Evolutionary conservation across 352 stramenopile species (phyloP).

Genomic region (Aphanomyces astaci): DNA sequence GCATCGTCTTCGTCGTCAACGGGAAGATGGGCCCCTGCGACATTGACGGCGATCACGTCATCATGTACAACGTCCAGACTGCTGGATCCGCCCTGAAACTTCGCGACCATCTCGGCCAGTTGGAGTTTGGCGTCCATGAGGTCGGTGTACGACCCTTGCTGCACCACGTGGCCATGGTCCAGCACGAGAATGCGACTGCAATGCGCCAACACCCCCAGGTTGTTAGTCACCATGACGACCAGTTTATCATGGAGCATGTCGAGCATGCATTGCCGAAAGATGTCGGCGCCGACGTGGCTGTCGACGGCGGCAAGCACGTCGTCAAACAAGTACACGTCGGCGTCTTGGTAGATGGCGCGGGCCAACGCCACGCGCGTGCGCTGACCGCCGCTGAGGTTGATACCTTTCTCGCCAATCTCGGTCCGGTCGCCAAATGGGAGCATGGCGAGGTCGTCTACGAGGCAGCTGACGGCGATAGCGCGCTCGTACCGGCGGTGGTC

Average conservation of each 20-base stretch:
- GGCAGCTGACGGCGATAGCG: slow-evolving; percentile 1
- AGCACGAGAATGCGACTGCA: slow-evolving; percentile 19
- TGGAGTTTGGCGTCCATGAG: slow-evolving; percentile 23
- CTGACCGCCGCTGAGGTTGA: slow-evolving; percentile 27
- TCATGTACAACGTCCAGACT: too few species aligned
- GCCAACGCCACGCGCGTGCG: slow-evolving; percentile 23
- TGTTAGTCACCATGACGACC: slow-evolving; percentile 21
- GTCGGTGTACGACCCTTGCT: neutral
- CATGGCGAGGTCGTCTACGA: slow-evolving; percentile 15
- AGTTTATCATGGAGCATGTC: slow-evolving; percentile 19
- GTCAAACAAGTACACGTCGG: slow-evolving; percentile 26
- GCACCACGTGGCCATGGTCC: neutral
- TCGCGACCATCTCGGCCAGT: slow-evolving; percentile 14
- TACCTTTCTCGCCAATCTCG: slow-evolving; percentile 23
- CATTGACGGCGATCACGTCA: too few species aligned
- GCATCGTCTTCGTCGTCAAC: slow-evolving; percentile 27
- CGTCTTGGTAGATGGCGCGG: slow-evolving; percentile 22
- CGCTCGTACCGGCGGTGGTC: slow-evolving; percentile 26
- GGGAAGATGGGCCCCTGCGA: slow-evolving; percentile 19
- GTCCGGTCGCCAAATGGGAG: slow-evolving; percentile 23
- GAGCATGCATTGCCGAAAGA: slow-evolving; percentile 22
- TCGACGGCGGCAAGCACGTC: slow-evolving; percentile 23
- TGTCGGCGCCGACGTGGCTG: slow-evolving; percentile 23
- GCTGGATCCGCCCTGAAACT: neutral
- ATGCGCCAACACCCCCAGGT: neutral